Conservation (phyloP, 1,139 yeast genomes). For the Pichia sp. region DNA sequence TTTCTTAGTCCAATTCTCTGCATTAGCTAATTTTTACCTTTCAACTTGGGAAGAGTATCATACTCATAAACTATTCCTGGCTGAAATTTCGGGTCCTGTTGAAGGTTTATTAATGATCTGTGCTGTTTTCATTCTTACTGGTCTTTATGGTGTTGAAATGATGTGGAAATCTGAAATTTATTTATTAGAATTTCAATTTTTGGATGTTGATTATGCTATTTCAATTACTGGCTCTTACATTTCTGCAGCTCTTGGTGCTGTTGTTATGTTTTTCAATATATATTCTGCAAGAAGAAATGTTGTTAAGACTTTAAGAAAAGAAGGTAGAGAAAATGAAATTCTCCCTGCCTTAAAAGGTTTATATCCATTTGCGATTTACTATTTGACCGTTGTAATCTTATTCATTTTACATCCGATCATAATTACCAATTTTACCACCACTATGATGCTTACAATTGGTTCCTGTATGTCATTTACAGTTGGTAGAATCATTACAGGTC, state of each 20-base stretch:
- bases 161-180: conserved; percentile 45
- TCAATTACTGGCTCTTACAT: conserved; percentile 32
- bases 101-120: conserved; percentile 78
- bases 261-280: conserved; percentile 64
- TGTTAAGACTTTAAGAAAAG: conserved; percentile 39
- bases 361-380: conserved; percentile 64
- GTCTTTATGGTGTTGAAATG: conserved; percentile 55
- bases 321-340: conserved; percentile 25
- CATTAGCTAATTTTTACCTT: conserved; percentile 74
- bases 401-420: conserved; percentile 35
- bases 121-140: conserved; percentile 52
- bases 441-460: conserved; percentile 65
- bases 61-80: conserved; percentile 74
- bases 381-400: conserved; percentile 43
- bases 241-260: conserved; percentile 38
- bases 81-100: conserved; percentile 87
- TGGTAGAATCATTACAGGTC: conserved; percentile 85
- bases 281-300: conserved; percentile 70
- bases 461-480: conserved; percentile 74
- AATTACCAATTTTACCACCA: conserved; percentile 43
- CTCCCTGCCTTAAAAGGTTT: conserved; percentile 53
- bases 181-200: conserved; percentile 30
- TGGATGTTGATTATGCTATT: conserved; percentile 17
- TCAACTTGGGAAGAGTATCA: conserved; percentile 97
- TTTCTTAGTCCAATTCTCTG: conserved; percentile 63